Evolutionary conservation across 768 basidiomycete species (phyloP).

Genomic region (Russula compacta): DNA sequence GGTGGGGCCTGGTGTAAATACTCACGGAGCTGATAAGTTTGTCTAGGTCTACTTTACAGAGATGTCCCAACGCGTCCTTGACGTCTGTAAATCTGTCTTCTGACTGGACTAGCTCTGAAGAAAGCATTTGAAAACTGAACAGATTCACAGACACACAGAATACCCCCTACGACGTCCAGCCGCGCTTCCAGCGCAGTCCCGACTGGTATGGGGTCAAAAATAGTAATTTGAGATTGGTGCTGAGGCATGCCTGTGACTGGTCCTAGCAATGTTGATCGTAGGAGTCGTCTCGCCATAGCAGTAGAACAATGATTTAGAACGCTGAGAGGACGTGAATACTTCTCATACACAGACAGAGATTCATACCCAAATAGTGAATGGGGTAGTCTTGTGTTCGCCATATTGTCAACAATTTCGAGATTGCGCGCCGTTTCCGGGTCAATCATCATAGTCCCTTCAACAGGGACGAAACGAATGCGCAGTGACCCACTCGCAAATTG

Average conservation of each 20-base stretch:
- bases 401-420: constrained; percentile 81
- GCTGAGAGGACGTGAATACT: constrained; percentile 29
- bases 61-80: constrained; percentile 54
- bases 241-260: constrained; percentile 57
- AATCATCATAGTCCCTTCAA: constrained; percentile 92
- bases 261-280: constrained; percentile 73
- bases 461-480: constrained; percentile 64
- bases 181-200: constrained; percentile 65
- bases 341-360: neutral
- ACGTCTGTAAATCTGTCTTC: constrained; percentile 68
- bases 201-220: constrained; percentile 28
- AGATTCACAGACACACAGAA: neutral
- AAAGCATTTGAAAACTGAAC: constrained; percentile 7
- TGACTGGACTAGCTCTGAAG: constrained; percentile 59
- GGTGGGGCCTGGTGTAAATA: neutral
- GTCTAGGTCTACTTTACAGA: constrained; percentile 83
- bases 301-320: constrained; percentile 77
- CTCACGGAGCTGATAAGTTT: constrained; percentile 67
- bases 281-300: constrained; percentile 77
- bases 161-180: constrained; percentile 81
- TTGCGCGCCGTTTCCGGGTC: constrained; percentile 84
- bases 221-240: neutral
- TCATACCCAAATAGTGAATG: constrained; percentile 76
- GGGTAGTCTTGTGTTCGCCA: constrained; percentile 50
- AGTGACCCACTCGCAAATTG: constrained; percentile 64